Conservation (phyloP, 331 rosid species). For the Quercus phellos region DNA sequence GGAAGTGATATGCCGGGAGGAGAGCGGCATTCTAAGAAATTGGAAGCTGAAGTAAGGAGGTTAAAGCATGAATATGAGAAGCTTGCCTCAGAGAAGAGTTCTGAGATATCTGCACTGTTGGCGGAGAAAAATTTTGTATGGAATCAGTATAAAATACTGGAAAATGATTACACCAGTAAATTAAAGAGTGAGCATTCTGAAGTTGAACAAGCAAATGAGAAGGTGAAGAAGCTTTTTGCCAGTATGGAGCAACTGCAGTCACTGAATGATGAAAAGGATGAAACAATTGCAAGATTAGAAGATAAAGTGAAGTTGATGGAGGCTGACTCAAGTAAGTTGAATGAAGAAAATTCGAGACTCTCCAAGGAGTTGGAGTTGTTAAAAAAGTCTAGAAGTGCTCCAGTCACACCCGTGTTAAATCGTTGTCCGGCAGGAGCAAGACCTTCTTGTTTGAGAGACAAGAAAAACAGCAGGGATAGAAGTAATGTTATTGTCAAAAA, state of each 20-base stretch:
- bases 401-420: slow-evolving; percentile 48
- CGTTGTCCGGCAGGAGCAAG: slow-evolving; percentile 30
- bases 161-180: slow-evolving; percentile 40
- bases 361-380: slow-evolving; percentile 48
- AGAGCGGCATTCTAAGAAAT: slow-evolving; percentile 19
- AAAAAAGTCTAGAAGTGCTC: slow-evolving; percentile 35
- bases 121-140: slow-evolving; percentile 76
- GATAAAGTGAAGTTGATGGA: slow-evolving; percentile 47
- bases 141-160: slow-evolving; percentile 76
- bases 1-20: slow-evolving; percentile 9
- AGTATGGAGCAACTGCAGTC: slow-evolving; percentile 60
- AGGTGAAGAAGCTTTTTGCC: slow-evolving; percentile 44
- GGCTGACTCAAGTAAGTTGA: slow-evolving; percentile 50
- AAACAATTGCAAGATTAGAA: slow-evolving; percentile 36
- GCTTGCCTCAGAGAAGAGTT: slow-evolving; percentile 48
- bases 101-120: slow-evolving; percentile 55
- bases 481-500: slow-evolving; percentile 33
- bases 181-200: slow-evolving; percentile 48
- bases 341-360: slow-evolving; percentile 44
- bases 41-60: slow-evolving; percentile 36
- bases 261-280: slow-evolving; percentile 51
- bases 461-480: slow-evolving; percentile 24
- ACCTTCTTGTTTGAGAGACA: slow-evolving; percentile 25
- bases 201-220: slow-evolving; percentile 49
- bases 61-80: slow-evolving; percentile 50